Base-by-base conservation (phyloP, 2,329 filamentous ascomycete species). In the Tolypocladium paradoxum region DNA sequence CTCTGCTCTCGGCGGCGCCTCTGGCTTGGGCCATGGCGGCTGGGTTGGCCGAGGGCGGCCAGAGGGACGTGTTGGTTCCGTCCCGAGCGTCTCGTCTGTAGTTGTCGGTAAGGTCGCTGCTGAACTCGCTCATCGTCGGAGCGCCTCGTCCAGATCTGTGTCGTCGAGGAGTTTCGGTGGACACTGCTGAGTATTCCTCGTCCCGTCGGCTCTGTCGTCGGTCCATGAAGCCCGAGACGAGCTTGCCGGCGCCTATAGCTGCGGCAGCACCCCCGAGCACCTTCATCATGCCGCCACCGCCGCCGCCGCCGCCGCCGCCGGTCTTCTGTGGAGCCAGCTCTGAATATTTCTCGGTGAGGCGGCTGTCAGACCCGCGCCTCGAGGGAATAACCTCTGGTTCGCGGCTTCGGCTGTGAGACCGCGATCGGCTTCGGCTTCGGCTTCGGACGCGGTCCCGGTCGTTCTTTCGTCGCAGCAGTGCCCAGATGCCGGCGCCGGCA, bases 261-360 rank as follows among this genome's bases (percentile, higher is more conserved):
- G 82, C 85, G 16, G 81, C 84, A 24, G 81, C 72, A 47, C 79
- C 77, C 16, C 85, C 66, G 2, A 89, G 55, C 51, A 78, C 80
- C 61, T 79, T 79, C 65, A 82, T 78, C 59, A 86, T 76, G 9
- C 83, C 82, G 4, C 74, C 71, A 36, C 71, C 66, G 54, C 64
- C 67, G 61, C n/a, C n/a, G n/a, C n/a, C n/a, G n/a, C n/a, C n/a
- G 4, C 74, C 71, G 37, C 71, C 66, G 54, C 64, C 67, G 61
- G 65, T 73, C 27, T 70, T 70, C 31, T 61, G 58, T 51, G 65
- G 45, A 6, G 38, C 8, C n/a, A 46, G 57, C n/a, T 83, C 77
- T 0, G 78, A 79, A 54, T 79, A 78, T 64, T 90, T 88, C 58
- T 90, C 85, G 38, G 85, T 79, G 35, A 78, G 69, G 57, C 82